Evolutionary conservation across 139 green algal species (phyloP).

Genomic region (Nannochloris sp.): DNA sequence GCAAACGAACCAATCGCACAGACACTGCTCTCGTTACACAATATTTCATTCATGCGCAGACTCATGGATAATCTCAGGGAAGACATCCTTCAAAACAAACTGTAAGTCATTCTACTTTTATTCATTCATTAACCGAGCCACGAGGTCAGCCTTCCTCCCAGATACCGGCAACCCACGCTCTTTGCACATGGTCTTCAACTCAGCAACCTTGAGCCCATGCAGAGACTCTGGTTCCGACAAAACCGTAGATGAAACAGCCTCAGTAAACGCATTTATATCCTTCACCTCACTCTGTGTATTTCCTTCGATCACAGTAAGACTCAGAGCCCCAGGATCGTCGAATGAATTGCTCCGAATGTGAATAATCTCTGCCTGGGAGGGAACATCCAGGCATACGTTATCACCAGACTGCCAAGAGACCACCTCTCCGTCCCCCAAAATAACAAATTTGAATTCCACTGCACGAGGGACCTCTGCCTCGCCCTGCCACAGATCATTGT

Average conservation of each 20-base stretch:
- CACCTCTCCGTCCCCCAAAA: conserved; percentile 1
- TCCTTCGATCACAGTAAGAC: not conserved
- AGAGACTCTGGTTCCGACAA: not conserved
- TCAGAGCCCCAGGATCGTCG: not conserved
- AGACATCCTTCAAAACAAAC: not conserved
- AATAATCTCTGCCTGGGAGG: conserved; percentile 2
- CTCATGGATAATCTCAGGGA: conserved; percentile 26
- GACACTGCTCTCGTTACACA: conserved; percentile 37
- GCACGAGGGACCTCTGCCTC: conserved; percentile 21
- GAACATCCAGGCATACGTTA: conserved; percentile 22
- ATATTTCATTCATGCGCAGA: conserved; percentile 41
- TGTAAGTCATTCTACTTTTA: not conserved
- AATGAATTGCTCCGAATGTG: not conserved
- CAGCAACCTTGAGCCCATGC: not conserved
- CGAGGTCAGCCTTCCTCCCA: conserved; percentile 12
- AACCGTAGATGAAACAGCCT: no score
- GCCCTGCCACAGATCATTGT: conserved; percentile 39
- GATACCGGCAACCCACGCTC: not conserved
- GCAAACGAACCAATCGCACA: conserved; percentile 38
- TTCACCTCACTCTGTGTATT: not conserved
- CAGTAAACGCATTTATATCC: no score
- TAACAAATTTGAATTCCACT: conserved; percentile 42
- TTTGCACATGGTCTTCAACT: not conserved
- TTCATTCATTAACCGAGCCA: conserved; percentile 6
- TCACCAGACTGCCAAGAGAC: conserved; percentile 33